These are phyloP conservation scores for Suillus cothurnatus DNA, from an alignment of 768 basidiomycete genomes.

Conservation along the genomic window DNA sequence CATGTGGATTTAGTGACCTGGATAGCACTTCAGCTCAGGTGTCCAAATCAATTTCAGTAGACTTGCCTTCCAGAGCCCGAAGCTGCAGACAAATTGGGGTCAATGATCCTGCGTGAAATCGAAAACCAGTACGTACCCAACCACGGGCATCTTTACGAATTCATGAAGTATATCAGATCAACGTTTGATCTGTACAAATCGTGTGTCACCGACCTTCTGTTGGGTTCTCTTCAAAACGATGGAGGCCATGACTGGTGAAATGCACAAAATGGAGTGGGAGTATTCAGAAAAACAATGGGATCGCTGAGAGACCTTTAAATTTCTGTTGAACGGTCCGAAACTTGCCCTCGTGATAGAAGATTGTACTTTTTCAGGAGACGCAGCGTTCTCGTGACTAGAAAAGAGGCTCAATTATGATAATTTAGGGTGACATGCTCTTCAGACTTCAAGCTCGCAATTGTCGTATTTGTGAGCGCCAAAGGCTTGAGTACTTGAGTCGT, in stretches of 20 bases:
- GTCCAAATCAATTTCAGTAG: background rate
- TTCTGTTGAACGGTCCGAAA: conserved; percentile 17
- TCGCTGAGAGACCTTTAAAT: background rate
- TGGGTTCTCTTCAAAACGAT: conserved; percentile 60
- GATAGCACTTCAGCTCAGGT: conserved; percentile 4
- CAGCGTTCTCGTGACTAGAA: conserved; percentile 12
- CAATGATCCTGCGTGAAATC: background rate
- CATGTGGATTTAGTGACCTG: conserved; percentile 63
- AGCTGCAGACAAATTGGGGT: conserved; percentile 38
- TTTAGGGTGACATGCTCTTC: conserved; percentile 1
- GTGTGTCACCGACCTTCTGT: conserved; percentile 46
- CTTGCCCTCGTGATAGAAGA: conserved; percentile 8
- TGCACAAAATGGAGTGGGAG: conserved; percentile 15
- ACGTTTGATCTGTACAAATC: conserved; percentile 7
- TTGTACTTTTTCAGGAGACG: conserved; percentile 2
- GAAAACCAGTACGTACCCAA: conserved; percentile 48
- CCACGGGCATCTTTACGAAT: conserved; percentile 62
- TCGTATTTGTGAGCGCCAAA: background rate
- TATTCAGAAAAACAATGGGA: conserved; percentile 13
- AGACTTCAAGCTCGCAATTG: background rate
- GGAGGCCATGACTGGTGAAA: conserved; percentile 44
- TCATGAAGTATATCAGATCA: background rate
- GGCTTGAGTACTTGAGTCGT: too few relatives aligned
- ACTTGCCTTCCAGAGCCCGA: conserved; percentile 72
- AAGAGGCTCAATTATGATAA: conserved; percentile 8